Evolutionary conservation across 371 early-diverging fungal genomes (phyloP), one percentile per base, ranked within the genome.

Genomic region (Mortierella sp.): DNA sequence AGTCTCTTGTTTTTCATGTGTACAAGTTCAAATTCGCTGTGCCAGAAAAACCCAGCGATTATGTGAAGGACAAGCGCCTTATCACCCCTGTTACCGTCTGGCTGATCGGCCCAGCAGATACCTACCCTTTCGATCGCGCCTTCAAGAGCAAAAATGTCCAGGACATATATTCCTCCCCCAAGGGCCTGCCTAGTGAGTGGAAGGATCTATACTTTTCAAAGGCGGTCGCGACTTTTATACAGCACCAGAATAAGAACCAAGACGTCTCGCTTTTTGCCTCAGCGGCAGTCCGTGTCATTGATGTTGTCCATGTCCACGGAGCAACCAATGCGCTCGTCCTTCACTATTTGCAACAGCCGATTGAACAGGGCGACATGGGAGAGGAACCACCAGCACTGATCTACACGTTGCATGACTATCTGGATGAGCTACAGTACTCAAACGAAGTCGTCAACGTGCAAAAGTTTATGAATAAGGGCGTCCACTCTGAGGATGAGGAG

Each of bases 371-470:
- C 48, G 26, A 60, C 55, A 47, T 81, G 81, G 53, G 61, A 72
- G 54, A 84, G 72, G 23, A 73, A 65, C 84, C 84, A 0, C 90
- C 90, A 37, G 80, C 87, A 2, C 72, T 90, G 34, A 80, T 90
- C 11, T 90, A 90, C 60, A 90, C 90, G 2, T 72, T 90, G 76
- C 89, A 90, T 50, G 88, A 90, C 61, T 87, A 88, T 56, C 48
- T 82, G 41, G 88, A 87, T 47, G 90, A 90, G 50, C 65, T 87
- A 7, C 84, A 84, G 46, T 87, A 88, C 56, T 83, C 86, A 1
- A 83, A 87, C 52, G 79, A 81, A 9, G 46, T 85, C 9, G 64
- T 48, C n/a, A 88, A 85, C 31, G 81, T 87, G 1, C 65, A 79
- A 46, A 86, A 83, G 37, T 90, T 90, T 39, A 61, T 82, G 39